These are phyloP conservation scores for Saccharum officinarum DNA, from an alignment of 176 grass and related monocot genomes.

Conservation along the genomic window DNA sequence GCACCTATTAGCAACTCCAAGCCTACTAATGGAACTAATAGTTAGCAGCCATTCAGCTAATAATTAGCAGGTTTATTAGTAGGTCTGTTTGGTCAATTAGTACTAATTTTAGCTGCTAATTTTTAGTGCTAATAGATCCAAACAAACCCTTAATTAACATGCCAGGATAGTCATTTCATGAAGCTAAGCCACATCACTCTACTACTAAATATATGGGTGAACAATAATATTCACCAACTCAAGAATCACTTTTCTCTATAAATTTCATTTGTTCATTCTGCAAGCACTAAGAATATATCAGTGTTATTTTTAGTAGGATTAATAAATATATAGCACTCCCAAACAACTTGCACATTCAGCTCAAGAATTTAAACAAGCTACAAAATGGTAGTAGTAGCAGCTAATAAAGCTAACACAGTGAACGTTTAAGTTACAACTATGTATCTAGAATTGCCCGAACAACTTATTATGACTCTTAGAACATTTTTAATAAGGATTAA, in stretches of 20 bases:
- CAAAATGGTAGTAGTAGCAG: background rate
- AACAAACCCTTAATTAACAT: background rate
- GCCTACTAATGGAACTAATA: too few species aligned
- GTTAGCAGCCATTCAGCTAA: too few species aligned
- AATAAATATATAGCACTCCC: background rate
- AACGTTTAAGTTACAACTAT: background rate
- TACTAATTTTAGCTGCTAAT: too few species aligned
- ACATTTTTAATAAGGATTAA: background rate
- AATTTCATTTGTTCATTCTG: background rate
- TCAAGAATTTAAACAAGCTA: background rate
- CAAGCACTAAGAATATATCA: background rate
- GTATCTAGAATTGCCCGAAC: background rate
- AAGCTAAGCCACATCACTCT: background rate
- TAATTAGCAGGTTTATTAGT: too few species aligned
- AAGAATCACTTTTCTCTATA: background rate
- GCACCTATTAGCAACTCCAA: too few species aligned
- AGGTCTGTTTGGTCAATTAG: too few species aligned
- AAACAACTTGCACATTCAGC: background rate
- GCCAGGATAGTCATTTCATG: background rate
- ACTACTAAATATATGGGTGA: background rate
- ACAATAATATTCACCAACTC: background rate
- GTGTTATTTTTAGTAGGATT: background rate
- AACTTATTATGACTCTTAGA: background rate
- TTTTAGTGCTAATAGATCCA: too few species aligned
- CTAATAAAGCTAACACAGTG: background rate